Base-by-base conservation (phyloP, 2,329 filamentous ascomycete genomes). In the Rugonectria rugulosa region DNA sequence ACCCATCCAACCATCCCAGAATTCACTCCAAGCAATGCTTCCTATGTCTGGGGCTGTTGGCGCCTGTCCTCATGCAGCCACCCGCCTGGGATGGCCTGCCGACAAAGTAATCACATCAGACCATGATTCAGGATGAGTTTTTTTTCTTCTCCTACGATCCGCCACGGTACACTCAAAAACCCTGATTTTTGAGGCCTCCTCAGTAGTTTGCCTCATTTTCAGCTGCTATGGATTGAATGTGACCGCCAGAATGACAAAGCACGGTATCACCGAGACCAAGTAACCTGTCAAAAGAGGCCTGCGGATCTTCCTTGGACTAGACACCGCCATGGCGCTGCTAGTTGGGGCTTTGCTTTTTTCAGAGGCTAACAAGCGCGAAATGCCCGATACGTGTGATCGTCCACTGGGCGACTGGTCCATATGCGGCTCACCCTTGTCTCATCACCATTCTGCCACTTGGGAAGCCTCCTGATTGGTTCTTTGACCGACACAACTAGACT, bases 341-440 rank as follows among this genome's bases (percentile, higher is more conserved):
- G 52, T 31, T 24, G 15, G 14, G 52, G 32, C 38, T 42, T 68
- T 60, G 48, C 59, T 65, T 65, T 68, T 67, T 55, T 17, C 42
- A 52, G 57, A 14, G 56, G 56, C 56, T 60, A 65, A 53, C 53
- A 59, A 60, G 60, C 60, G 60, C 59, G 62, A 64, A 65, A 65
- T 64, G 54, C 57, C 65, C 65, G 63, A 68, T 63, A 56, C 57
- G 60, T 67, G 63, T 66, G 65, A 68, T 68, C 62, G 58, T 58
- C 65, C 55, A 63, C 51, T 65, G 55, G 51, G 57, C 60, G 41
- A 62, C 65, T 65, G 62, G 56, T 67, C 65, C 52, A 68, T 64
- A 64, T 68, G 65, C 65, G 65, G 55, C 65, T 65, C 63, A 66
- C 65, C 65, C 65, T 26, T 54, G 65, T 68, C 65, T 65, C 56